A percentile compares a stretch with the other conserved stretches of the same genome.
Conservation (phyloP, 345 rosid genomes). For the Populus euphratica region DNA sequence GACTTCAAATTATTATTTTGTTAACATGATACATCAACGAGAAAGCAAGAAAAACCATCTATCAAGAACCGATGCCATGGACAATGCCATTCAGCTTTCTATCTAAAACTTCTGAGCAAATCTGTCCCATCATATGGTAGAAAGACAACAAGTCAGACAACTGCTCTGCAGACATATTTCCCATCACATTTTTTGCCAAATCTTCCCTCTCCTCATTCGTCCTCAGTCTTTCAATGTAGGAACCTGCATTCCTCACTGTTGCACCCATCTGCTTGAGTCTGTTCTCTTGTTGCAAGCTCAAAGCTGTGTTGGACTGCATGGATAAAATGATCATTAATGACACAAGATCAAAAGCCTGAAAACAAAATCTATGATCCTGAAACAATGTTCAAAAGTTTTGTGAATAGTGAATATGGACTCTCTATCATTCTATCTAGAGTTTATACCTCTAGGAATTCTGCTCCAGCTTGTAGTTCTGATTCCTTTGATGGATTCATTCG, state of each 20-base stretch:
- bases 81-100: slow-evolving; percentile 48
- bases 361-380: neutral
- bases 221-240: slow-evolving; percentile 52
- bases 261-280: slow-evolving; percentile 95
- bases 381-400: neutral
- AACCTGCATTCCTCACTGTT: slow-evolving; percentile 74
- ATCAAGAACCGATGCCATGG: slow-evolving; percentile 19
- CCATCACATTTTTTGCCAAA: slow-evolving; percentile 55
- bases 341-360: neutral
- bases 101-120: slow-evolving; percentile 71
- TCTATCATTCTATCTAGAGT: neutral
- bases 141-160: slow-evolving; percentile 74
- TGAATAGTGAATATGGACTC: too few relatives aligned
- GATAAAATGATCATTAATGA: neutral
- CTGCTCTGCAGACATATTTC: slow-evolving; percentile 67
- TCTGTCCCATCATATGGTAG: slow-evolving; percentile 71
- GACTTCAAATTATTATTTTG: too few relatives aligned
- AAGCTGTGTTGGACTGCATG: slow-evolving; percentile 66
- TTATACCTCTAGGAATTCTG: slow-evolving; percentile 72
- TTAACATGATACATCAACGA: neutral
- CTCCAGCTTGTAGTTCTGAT: slow-evolving; percentile 60
- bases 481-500: slow-evolving; percentile 42
- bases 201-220: slow-evolving; percentile 62
- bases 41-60: neutral
- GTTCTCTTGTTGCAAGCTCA: slow-evolving; percentile 69